Evolutionary conservation across 306 rosid species (phyloP), one percentile per base, ranked within the genome.

Genomic region (Betula pendula): DNA sequence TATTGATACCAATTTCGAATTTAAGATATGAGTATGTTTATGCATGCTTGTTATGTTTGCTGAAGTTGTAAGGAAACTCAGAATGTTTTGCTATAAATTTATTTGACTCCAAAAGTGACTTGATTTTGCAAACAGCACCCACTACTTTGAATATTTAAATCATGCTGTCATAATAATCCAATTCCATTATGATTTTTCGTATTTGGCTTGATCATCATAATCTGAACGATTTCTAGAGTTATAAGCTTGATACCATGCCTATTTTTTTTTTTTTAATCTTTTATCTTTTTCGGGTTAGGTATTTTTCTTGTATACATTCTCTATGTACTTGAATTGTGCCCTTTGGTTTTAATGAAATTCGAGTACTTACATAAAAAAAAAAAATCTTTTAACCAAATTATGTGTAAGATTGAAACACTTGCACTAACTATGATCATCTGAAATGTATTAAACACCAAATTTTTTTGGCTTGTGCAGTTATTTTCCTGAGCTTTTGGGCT

Each of bases 401-500:
- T 38, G 4, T 6, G 70, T 65, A 3, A 35, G 48, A 10, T 66
- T 29, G 10, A n/a, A 66, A 31, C 47, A 35, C 38, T 66, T 38
- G 3, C 19, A 66, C 27, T n/a, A 19, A 66, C 22, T 66, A 38
- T n/a, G 47, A 66, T 66, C 6, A 38, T 65, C 24, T 66, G 49
- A 66, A n/a, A n/a, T n/a, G n/a, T n/a, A n/a, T n/a, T n/a, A 35
- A 65, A 65, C 19, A 65, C 4, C 7, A 12, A 38, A 24, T 15
- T 20, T 62, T 47, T 73, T 67, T 73, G 75, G 66, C 76, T 72
- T 69, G 31, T 92, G 97, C 98, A 94, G 98, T 94, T 81, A 90
- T 94, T 80, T 94, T 87, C 89, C 83, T 94, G 85, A 94, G 98
- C 93, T 94, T 94, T 84, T 94, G 98, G 98, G 98, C 98, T 25